These are phyloP conservation scores for Telopea speciosissima DNA, from an alignment of 177 flowering plant species.

Conservation along the genomic window DNA sequence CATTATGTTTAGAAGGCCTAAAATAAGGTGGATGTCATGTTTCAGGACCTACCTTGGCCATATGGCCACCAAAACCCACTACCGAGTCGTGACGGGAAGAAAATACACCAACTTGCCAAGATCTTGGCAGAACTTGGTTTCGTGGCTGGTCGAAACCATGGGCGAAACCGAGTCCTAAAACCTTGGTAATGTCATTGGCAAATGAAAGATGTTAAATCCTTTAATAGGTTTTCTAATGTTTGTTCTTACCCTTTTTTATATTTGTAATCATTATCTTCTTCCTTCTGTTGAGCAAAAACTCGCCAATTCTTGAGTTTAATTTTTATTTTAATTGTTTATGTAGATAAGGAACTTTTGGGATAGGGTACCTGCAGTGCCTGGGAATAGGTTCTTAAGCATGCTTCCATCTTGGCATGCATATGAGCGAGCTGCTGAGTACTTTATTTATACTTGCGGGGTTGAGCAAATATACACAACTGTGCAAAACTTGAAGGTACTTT, in stretches of 20 bases:
- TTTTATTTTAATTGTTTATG: constrained; percentile 4
- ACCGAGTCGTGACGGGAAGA: too few species aligned
- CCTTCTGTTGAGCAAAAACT: not conserved
- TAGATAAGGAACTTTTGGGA: constrained; percentile 71
- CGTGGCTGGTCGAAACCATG: too few species aligned
- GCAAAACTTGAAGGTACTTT: constrained; percentile 64
- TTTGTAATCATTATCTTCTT: not conserved
- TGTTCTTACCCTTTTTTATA: not conserved
- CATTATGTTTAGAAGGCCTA: too few species aligned
- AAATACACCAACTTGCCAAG: too few species aligned
- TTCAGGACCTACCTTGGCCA: too few species aligned
- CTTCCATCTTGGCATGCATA: constrained; percentile 99
- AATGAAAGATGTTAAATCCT: not conserved
- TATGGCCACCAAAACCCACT: too few species aligned
- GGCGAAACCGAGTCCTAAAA: too few species aligned
- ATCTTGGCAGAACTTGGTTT: too few species aligned
- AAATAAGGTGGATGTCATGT: too few species aligned
- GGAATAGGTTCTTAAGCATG: constrained; percentile 85
- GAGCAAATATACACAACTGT: constrained; percentile 87
- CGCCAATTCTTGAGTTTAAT: not conserved
- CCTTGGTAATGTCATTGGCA: not conserved
- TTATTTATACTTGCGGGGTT: constrained; percentile 58
- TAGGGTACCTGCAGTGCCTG: constrained; percentile 70
- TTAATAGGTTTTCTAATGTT: not conserved
- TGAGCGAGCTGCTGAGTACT: constrained; percentile 88